These are phyloP conservation scores for Staphylotrichum tortipilum DNA, from an alignment of 495 filamentous ascomycete genomes.

Conservation along the genomic window DNA sequence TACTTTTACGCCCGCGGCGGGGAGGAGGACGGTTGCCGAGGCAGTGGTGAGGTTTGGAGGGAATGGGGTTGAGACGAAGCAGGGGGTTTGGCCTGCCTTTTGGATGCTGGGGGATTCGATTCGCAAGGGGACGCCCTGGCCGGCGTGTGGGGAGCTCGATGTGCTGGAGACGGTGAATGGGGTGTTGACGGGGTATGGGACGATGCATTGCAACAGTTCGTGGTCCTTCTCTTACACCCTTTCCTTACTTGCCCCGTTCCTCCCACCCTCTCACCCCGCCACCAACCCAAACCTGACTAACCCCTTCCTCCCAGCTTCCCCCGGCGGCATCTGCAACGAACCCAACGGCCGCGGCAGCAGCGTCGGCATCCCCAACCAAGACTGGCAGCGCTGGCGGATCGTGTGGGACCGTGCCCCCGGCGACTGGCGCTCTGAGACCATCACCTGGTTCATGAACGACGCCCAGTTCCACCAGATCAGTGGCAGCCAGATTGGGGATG, in stretches of 20 bases:
- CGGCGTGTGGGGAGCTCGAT: constrained; percentile 44
- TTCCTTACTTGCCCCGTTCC: too few relatives aligned
- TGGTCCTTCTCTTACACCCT: neutral
- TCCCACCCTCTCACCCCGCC: neutral
- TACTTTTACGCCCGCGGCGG: constrained; percentile 34
- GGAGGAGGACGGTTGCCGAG: constrained; percentile 34
- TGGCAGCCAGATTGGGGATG: constrained; percentile 29
- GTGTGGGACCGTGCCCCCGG: constrained; percentile 33
- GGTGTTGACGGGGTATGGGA: constrained; percentile 35
- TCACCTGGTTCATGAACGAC: constrained; percentile 43
- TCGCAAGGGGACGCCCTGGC: constrained; percentile 35
- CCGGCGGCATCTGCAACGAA: constrained; percentile 42
- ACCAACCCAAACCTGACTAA: neutral
- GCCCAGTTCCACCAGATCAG: constrained; percentile 31
- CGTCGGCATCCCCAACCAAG: constrained; percentile 30
- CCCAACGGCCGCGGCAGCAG: constrained; percentile 28
- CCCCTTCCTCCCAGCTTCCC: constrained; percentile 11
- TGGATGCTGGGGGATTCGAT: constrained; percentile 42
- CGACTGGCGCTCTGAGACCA: constrained; percentile 34
- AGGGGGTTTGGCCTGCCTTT: constrained; percentile 48
- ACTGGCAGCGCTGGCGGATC: constrained; percentile 41
- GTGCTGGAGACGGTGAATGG: constrained; percentile 44
- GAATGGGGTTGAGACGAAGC: constrained; percentile 27
- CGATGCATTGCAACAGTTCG: constrained; percentile 35
- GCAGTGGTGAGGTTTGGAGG: constrained; percentile 36